A percentile compares a stretch with the other conserved stretches of the same genome.
Evolutionary conservation across 2,329 filamentous ascomycete genomes (phyloP).

Genomic region (Parafenestella ontariensis): DNA sequence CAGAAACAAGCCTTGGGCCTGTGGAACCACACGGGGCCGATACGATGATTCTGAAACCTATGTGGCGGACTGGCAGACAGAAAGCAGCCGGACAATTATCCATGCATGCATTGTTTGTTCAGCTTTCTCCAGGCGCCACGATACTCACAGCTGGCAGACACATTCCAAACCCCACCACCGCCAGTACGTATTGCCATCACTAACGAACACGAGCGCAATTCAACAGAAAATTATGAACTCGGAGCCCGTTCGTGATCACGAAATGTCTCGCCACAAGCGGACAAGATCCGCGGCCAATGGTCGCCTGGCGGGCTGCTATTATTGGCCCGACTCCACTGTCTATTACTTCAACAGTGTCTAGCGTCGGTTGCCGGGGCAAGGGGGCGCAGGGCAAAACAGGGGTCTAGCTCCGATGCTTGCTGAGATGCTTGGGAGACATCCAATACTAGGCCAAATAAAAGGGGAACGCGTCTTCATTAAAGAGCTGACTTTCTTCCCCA

Average conservation of each 20-base stretch:
- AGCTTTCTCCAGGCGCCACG: neutral
- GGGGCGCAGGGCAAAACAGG: conserved; percentile 26
- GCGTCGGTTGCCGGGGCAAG: conserved; percentile 32
- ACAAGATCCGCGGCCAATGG: conserved; percentile 7
- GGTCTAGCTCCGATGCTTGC: conserved; percentile 20
- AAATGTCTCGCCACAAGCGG: conserved; percentile 4
- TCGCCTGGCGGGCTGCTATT: conserved; percentile 14
- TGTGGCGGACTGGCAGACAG: conserved; percentile 13
- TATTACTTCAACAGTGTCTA: conserved; percentile 8
- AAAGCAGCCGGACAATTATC: neutral
- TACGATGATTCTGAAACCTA: conserved; percentile 9
- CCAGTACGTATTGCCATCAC: neutral
- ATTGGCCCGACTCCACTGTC: conserved; percentile 17
- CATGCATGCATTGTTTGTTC: neutral
- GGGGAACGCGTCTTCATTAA: conserved; percentile 17
- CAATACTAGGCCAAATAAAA: conserved; percentile 19
- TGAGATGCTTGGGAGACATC: conserved; percentile 14
- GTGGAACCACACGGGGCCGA: conserved; percentile 10
- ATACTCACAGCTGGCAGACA: neutral
- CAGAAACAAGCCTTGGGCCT: conserved; percentile 17
- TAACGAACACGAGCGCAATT: conserved; percentile 11
- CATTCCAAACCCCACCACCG: neutral
- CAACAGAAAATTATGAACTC: conserved; percentile 16
- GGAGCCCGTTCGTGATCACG: conserved; percentile 5
- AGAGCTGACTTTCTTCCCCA: neutral